Evolutionary conservation across 352 stramenopile species (phyloP), one percentile per base, ranked within the genome.

Genomic region (Phytophthora melonis): DNA sequence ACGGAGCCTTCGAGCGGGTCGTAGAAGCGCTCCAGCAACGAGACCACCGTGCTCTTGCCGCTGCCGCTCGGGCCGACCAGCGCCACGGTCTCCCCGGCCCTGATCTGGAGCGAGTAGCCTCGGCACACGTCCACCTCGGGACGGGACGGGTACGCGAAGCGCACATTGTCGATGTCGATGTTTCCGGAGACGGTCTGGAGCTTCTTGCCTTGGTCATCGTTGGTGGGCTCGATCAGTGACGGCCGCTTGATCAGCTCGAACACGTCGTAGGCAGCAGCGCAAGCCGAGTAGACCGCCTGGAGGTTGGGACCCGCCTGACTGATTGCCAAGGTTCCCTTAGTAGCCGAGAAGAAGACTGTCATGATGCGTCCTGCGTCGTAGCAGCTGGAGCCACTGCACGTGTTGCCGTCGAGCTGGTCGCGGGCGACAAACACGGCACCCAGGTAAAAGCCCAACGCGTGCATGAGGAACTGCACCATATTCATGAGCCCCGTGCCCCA

Each of bases 161-260:
- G 63, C 5, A 99, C 88, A 70, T 97, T 72, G 8, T 89, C 32
- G 65, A 99, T 94, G 9, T 86, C 68, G 41, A 98, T 82, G 13
- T 71, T 71, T n/a, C 96, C 94, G 14, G 72, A 55, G 8, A 91
- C 70, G 0, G n/a, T 54, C 0, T 69, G 9, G 2, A 81, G 61
- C 18, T 64, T 74, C 39, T 64, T 66, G 21, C 75, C 75, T 59
- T 75, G 56, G 23, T 63, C 63, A 3, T 76, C 64, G 6, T 72
- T 68, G 2, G 67, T 75, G 11, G 82, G 74, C 16, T 87, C 73
- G 49, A 91, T 93, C 21, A 75, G 75, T 5, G 84, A 89, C n/a
- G 68, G 45, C 4, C 68, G 68, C 25, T 91, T 66, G 63, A 93
- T 82, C 13, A 87, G 36, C 21, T 79, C 60, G 41, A 94, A 91